Evolutionary conservation across 768 basidiomycete species (phyloP).

Genomic region (Boletus rex-veris): DNA sequence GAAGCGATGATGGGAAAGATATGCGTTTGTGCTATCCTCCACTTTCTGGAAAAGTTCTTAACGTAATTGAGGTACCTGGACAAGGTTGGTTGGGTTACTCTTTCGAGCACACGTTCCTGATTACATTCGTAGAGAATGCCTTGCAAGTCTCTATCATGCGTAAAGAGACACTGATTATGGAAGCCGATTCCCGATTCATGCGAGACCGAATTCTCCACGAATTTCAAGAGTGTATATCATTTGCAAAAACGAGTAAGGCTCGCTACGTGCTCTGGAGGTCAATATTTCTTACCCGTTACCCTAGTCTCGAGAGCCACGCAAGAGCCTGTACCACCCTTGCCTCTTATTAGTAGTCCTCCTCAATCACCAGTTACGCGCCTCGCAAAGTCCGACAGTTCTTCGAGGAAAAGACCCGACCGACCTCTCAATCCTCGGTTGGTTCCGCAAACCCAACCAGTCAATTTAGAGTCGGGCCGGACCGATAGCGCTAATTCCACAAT

Average conservation of each 20-base stretch:
- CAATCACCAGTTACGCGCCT: slow-evolving; percentile 19
- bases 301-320: slow-evolving; percentile 58
- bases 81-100: slow-evolving; percentile 45
- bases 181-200: slow-evolving; percentile 51
- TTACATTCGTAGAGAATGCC: slow-evolving; percentile 52
- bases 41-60: slow-evolving; percentile 88
- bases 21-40: slow-evolving; percentile 96
- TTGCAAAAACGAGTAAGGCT: slow-evolving; percentile 65
- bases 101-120: slow-evolving; percentile 12
- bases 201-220: slow-evolving; percentile 65
- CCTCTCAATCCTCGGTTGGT: slow-evolving; percentile 16
- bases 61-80: slow-evolving; percentile 57
- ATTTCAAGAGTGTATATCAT: slow-evolving; percentile 81
- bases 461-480: neutral
- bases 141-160: slow-evolving; percentile 80
- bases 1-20: slow-evolving; percentile 60
- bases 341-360: slow-evolving; percentile 39
- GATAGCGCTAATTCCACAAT: neutral
- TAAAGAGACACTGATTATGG: slow-evolving; percentile 77
- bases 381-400: neutral
- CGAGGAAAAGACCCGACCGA: slow-evolving; percentile 22
- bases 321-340: slow-evolving; percentile 66
- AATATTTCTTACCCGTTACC: slow-evolving; percentile 4
- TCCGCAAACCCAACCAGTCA: slow-evolving; percentile 1
- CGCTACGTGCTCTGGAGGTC: neutral